Evolutionary conservation across 371 early-diverging fungal species (phyloP).

Genomic region (Mucor sp.): DNA sequence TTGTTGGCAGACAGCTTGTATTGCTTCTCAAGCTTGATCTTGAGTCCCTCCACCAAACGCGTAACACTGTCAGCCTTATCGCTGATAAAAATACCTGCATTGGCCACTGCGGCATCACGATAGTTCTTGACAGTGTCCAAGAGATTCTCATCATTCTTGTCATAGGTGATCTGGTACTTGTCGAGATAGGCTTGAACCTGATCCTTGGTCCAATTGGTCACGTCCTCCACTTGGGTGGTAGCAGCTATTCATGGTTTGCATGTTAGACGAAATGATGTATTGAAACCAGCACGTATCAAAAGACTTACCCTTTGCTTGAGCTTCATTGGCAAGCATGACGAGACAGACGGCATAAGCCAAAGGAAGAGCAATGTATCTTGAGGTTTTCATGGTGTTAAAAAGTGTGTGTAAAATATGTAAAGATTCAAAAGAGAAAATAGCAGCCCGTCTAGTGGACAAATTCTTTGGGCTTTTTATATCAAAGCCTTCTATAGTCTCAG

Average conservation of each 20-base stretch:
- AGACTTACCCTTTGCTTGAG: conserved; percentile 26
- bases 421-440: background rate
- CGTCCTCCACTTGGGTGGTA: conserved; percentile 16
- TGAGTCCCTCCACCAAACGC: conserved; percentile 30
- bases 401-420: background rate
- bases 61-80: conserved; percentile 30
- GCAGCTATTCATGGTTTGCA: background rate
- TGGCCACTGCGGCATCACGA: conserved; percentile 35
- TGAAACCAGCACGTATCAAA: background rate
- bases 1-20: conserved; percentile 29
- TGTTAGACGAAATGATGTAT: background rate
- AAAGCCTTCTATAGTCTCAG: background rate
- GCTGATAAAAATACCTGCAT: conserved; percentile 30
- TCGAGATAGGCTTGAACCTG: conserved; percentile 31
- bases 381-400: conserved; percentile 10
- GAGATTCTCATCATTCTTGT: conserved; percentile 28
- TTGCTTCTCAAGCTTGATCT: conserved; percentile 35
- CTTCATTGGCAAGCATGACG: conserved; percentile 15
- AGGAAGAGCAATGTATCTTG: conserved; percentile 14
- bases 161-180: conserved; percentile 37
- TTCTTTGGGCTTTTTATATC: background rate
- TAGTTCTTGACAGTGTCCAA: conserved; percentile 38
- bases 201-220: conserved; percentile 29
- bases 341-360: conserved; percentile 19
- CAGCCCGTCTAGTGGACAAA: background rate